phyloP scores from a whole-genome alignment of 164 flowering plant species.

The Vitis rotundifolia region DNA sequence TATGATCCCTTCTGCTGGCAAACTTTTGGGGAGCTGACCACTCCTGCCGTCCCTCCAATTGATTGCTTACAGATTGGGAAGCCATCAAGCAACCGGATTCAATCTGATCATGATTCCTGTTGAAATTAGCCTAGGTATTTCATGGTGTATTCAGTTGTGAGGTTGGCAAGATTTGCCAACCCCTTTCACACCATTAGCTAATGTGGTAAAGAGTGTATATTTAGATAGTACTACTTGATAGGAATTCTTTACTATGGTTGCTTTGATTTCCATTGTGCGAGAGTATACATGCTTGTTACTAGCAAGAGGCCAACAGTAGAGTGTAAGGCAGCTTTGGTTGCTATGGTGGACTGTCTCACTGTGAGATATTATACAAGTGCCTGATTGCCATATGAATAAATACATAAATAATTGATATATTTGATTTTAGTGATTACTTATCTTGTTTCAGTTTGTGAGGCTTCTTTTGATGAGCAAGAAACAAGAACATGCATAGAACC shows the following conservation, averaged over 20 bases:
- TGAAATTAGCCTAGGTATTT: constrained; percentile 25
- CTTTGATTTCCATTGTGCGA: constrained; percentile 12
- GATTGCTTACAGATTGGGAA: constrained; percentile 81
- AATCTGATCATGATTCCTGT: constrained; percentile 62
- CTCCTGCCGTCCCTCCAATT: constrained; percentile 85
- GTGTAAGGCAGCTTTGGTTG: constrained; percentile 10
- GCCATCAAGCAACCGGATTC: constrained; percentile 69
- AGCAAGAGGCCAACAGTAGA: constrained; percentile 3
- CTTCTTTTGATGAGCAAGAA: no score
- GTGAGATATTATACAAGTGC: constrained; percentile 10
- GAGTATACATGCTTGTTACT: constrained; percentile 13
- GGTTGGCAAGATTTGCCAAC: constrained; percentile 54
- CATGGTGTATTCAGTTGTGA: constrained; percentile 43
- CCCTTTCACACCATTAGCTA: constrained; percentile 50
- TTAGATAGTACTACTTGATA: constrained; percentile 6
- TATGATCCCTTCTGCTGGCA: constrained; percentile 88
- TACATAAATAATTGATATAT: no score
- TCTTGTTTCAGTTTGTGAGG: no score
- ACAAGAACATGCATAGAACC: no score
- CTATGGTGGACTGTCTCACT: constrained; percentile 9
- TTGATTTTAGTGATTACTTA: no score
- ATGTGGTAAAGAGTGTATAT: constrained; percentile 24
- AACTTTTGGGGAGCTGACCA: constrained; percentile 74
- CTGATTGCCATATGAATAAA: not conserved
- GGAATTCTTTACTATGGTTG: constrained; percentile 14